Percentiles rank a stretch among this genome's conserved stretches.
Conservation (phyloP, 495 filamentous ascomycete genomes). For the Trichodelitschia bisporula region DNA sequence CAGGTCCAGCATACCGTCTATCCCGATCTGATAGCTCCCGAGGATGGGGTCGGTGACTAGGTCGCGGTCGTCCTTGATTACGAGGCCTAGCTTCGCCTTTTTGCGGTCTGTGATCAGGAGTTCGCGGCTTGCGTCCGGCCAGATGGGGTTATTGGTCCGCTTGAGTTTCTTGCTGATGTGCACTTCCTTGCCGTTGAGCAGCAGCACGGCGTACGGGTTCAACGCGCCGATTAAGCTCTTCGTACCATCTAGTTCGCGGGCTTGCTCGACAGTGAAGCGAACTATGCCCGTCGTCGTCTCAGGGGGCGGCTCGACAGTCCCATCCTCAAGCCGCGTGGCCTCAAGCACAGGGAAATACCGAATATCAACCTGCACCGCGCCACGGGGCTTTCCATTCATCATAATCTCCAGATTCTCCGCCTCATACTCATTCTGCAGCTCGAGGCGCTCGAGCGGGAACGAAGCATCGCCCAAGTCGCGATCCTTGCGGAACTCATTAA, state of each 20-base stretch:
- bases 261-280: conserved; percentile 78
- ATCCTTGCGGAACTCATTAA: conserved; percentile 87
- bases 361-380: conserved; percentile 55
- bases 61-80: conserved; percentile 87
- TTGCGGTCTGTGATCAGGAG: conserved; percentile 84
- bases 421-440: conserved; percentile 52
- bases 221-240: conserved; percentile 77
- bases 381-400: conserved; percentile 60
- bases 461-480: conserved; percentile 76
- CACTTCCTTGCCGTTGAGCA: conserved; percentile 76
- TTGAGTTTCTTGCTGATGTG: conserved; percentile 72
- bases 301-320: conserved; percentile 52
- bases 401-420: conserved; percentile 66
- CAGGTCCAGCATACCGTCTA: conserved; percentile 76
- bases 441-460: conserved; percentile 61
- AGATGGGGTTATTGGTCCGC: conserved; percentile 89
- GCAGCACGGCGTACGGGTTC: conserved; percentile 67
- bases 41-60: conserved; percentile 59
- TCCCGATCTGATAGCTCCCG: conserved; percentile 79
- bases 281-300: conserved; percentile 84
- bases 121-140: conserved; percentile 73
- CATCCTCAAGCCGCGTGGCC: conserved; percentile 42
- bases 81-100: conserved; percentile 62
- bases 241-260: conserved; percentile 76
- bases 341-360: conserved; percentile 89